These are phyloP conservation scores for Lanmaoa pseudosensibilis DNA, from an alignment of 768 basidiomycete genomes.

Conservation along the genomic window DNA sequence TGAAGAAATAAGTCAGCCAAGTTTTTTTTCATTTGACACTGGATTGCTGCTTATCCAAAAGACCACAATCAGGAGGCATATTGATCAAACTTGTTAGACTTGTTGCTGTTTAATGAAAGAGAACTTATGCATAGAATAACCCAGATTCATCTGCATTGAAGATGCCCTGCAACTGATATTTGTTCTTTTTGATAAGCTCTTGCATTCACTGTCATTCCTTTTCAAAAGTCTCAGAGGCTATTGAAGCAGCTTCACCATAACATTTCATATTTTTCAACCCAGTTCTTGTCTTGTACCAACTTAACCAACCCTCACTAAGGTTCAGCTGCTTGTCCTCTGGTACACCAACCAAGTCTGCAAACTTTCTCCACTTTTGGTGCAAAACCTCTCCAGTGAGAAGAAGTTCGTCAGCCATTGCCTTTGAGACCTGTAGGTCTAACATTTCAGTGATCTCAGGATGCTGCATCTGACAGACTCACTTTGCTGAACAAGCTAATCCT, in stretches of 20 bases:
- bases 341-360: conserved; percentile 23
- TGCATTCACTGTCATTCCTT: not conserved
- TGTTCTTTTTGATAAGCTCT: no score
- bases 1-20: no score
- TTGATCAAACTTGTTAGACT: conserved; percentile 23
- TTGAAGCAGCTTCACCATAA: not conserved
- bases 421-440: no score
- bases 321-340: conserved; percentile 34
- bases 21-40: no score
- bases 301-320: conserved; percentile 36
- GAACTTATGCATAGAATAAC: no score
- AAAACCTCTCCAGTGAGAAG: no score
- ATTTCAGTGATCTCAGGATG: not conserved
- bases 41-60: no score
- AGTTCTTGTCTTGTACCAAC: not conserved
- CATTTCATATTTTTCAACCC: not conserved
- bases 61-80: no score
- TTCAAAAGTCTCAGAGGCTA: rapidly evolving
- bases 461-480: not conserved
- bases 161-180: no score
- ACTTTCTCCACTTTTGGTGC: conserved; percentile 5
- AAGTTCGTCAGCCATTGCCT: no score
- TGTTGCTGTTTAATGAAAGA: no score
- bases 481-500: not conserved
- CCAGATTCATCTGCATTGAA: no score